These are phyloP conservation scores for Protomyces macrosporus DNA, from an alignment of 1,139 yeast species.

Conservation along the genomic window DNA sequence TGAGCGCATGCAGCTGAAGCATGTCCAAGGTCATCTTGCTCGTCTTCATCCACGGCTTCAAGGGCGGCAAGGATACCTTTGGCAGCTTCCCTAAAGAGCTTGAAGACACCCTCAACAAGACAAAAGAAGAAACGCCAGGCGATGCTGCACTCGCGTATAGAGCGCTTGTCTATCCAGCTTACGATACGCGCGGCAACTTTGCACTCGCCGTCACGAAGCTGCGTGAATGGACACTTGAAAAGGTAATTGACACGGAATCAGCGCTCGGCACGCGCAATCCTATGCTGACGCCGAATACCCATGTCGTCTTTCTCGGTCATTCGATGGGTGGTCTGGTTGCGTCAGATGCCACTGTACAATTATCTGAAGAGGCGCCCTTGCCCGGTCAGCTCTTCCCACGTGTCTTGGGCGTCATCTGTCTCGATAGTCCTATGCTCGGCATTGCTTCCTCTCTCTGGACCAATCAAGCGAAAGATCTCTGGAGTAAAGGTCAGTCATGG, in stretches of 20 bases:
- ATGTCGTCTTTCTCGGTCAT: conserved; percentile 30
- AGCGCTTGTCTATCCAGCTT: conserved; percentile 30
- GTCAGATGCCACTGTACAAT: conserved; percentile 28
- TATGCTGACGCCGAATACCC: conserved; percentile 29
- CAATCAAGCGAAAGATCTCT: conserved; percentile 20
- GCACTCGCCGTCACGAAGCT: conserved; percentile 27
- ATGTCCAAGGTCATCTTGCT: conserved; percentile 28
- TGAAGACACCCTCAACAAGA: conserved; percentile 2
- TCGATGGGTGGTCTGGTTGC: conserved; percentile 32
- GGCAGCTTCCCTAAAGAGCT: conserved; percentile 28
- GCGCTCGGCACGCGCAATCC: conserved; percentile 29
- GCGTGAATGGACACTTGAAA: conserved; percentile 26
- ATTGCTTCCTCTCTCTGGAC: conserved; percentile 29
- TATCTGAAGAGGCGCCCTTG: conserved; percentile 25
- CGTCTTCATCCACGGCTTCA: conserved; percentile 31
- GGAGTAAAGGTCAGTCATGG: conserved; percentile 21
- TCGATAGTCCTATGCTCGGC: conserved; percentile 28
- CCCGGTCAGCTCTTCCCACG: conserved; percentile 29
- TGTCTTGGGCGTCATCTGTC: conserved; percentile 28
- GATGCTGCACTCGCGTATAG: conserved; percentile 1
- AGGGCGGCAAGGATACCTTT: conserved; percentile 31
- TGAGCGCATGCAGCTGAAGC: too few relatives aligned
- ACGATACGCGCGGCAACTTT: conserved; percentile 31
- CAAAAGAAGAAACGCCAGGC: background rate
- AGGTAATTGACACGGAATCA: conserved; percentile 30